Evolutionary conservation across 371 early-diverging fungal species (phyloP).

Genomic region (Rhizopus arrhizus): DNA sequence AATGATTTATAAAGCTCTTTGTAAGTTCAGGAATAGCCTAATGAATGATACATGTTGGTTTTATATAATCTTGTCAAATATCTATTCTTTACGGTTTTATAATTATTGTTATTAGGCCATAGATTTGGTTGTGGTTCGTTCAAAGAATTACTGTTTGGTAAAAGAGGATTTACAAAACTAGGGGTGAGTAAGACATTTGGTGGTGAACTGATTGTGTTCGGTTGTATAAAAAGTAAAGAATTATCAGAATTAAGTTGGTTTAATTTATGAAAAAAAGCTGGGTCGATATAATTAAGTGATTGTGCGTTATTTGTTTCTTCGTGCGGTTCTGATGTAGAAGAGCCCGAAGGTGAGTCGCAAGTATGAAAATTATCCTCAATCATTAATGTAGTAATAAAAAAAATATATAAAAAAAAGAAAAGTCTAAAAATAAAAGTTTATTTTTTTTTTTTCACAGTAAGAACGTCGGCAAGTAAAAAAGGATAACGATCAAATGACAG

Average conservation of each 20-base stretch:
- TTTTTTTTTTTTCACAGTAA: too few species aligned
- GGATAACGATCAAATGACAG: too few species aligned
- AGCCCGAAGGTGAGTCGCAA: constrained; percentile 39
- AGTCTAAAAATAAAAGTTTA: not conserved
- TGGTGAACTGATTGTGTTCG: not conserved
- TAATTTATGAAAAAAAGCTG: constrained; percentile 46
- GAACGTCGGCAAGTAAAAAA: too few species aligned
- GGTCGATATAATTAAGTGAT: constrained; percentile 33
- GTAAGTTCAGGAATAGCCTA: constrained; percentile 49
- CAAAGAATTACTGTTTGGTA: constrained; percentile 10
- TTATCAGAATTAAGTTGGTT: constrained; percentile 44
- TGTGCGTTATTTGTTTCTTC: constrained; percentile 29
- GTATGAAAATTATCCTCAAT: constrained; percentile 16
- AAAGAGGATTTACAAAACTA: constrained; percentile 22
- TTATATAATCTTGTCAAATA: not conserved
- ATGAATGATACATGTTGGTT: not conserved
- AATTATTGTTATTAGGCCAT: constrained; percentile 47
- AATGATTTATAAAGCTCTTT: constrained; percentile 48
- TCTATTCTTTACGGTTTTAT: constrained; percentile 28
- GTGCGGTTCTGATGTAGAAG: constrained; percentile 35
- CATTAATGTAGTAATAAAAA: constrained; percentile 6
- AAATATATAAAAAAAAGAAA: constrained; percentile 3
- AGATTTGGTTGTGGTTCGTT: constrained; percentile 26
- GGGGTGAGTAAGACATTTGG: not conserved
- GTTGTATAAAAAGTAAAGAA: constrained; percentile 40